Conservation (phyloP, 208 protist species). For the Blastocrithidia nonstop region DNA sequence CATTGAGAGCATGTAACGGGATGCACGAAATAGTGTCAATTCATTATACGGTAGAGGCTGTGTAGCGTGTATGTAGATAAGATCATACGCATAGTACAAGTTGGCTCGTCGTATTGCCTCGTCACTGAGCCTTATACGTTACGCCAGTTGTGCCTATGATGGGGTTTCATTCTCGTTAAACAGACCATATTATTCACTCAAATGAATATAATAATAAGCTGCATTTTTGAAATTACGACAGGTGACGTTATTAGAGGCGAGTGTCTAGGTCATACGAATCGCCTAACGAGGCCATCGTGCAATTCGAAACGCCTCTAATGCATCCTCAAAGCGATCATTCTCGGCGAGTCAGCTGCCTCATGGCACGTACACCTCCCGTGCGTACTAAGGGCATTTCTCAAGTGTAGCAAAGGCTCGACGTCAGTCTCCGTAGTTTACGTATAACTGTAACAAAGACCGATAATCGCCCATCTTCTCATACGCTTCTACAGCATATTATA, state of each 20-base stretch:
- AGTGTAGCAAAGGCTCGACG: slow-evolving; percentile 78
- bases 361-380: slow-evolving; percentile 90
- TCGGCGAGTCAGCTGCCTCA: slow-evolving; percentile 93
- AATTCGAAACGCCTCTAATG: slow-evolving; percentile 82
- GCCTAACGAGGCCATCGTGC: slow-evolving; percentile 85
- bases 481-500: slow-evolving; percentile 78
- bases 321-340: slow-evolving; percentile 92
- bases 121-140: slow-evolving; percentile 54
- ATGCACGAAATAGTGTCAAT: slow-evolving; percentile 74
- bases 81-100: slow-evolving; percentile 88
- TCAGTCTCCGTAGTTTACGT: slow-evolving; percentile 86
- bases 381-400: slow-evolving; percentile 60
- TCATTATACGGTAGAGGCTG: slow-evolving; percentile 82
- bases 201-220: slow-evolving; percentile 84
- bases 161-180: slow-evolving; percentile 47
- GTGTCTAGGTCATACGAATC: slow-evolving; percentile 82
- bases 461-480: slow-evolving; percentile 84
- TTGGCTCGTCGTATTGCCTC: slow-evolving; percentile 69
- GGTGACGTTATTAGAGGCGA: slow-evolving; percentile 86
- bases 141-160: slow-evolving; percentile 31
- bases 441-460: slow-evolving; percentile 71
- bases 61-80: slow-evolving; percentile 74
- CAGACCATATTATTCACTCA: slow-evolving; percentile 67
- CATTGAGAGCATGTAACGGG: slow-evolving; percentile 69
- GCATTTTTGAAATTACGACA: slow-evolving; percentile 83